Base-by-base conservation (phyloP, 2,329 filamentous ascomycete genomes). In the Monosporascus sp. region DNA sequence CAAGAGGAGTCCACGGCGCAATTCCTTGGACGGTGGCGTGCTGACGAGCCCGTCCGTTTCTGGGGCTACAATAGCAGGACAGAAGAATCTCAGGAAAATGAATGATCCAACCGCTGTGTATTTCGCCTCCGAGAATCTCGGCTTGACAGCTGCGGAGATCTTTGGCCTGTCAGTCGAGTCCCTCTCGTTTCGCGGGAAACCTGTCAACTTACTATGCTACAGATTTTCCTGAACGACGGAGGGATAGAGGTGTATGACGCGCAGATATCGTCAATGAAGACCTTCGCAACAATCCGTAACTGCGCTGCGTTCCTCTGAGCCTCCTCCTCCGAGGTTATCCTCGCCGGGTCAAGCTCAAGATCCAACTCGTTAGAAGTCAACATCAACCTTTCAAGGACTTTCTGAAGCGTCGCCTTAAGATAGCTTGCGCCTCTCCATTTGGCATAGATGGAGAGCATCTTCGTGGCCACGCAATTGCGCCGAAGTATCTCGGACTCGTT, bases 101-200 rank as follows among this genome's bases (percentile, higher is more conserved):
- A 88, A 88, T 0, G 85, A 84, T 1, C 85, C 85, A 15, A 88
- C 85, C 3, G 85, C 85, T 0, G 85, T 88, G 63, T 87, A 88
- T 67, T 87, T 88, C 6, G 85, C 84, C 54, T 88, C 85, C 0
- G 81, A 82, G 60, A 88, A 88, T 35, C 81, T 77, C 27, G 75
- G 75, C 62, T 83, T 77, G 1, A 88, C 85, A n/a, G 82, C 78
- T 17, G 78, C 72, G 14, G 81, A 83, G 58, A 88, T 88, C 74
- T 81, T 50, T 18, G 17, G 45, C 7, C 38, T 48, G 53, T 65
- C 20, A 68, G 49, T 9, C n/a, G 11, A 20, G 20, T 2, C 18
- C 11, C 6, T 39, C 3, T 47, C 20, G 35, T 27, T 6, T 15
- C 14, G 25, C 20, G 17, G 38, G 17, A 20, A 25, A 27, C 14